A percentile compares a stretch with the other conserved stretches of the same genome.
These are phyloP conservation scores for Xylaria sp. DNA, from an alignment of 2,329 filamentous ascomycete species.

Conservation along the genomic window DNA sequence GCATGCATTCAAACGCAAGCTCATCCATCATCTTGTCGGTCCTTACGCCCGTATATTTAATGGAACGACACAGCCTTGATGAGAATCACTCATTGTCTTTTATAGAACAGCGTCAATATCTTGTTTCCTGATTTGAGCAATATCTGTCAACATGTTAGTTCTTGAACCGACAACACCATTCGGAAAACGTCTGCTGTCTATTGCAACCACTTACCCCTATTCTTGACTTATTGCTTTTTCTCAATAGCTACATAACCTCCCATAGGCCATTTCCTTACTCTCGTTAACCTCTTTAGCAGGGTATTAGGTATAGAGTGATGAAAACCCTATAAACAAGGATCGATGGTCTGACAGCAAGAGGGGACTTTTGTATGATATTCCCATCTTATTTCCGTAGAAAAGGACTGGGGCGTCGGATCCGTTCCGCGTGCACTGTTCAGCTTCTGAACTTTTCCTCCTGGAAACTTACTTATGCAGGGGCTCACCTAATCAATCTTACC, in stretches of 20 bases:
- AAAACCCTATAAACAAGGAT: neutral
- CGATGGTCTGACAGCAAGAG: neutral
- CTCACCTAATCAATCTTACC: neutral
- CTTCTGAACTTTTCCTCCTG: slow-evolving; percentile 13
- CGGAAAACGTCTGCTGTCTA: neutral
- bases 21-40: neutral
- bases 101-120: neutral
- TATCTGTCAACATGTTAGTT: neutral
- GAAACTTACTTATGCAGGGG: neutral
- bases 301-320: neutral
- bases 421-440: slow-evolving; percentile 20
- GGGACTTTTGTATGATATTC: slow-evolving; percentile 15
- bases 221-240: neutral
- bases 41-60: neutral
- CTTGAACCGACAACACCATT: neutral
- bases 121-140: neutral
- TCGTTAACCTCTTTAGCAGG: neutral
- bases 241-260: neutral
- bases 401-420: slow-evolving; percentile 9
- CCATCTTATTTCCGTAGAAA: slow-evolving; percentile 15
- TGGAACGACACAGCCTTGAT: neutral
- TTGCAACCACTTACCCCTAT: neutral
- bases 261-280: neutral
- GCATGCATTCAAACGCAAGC: neutral
- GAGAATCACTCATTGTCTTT: neutral